A percentile compares a stretch with the other conserved stretches of the same genome.
phyloP scores from a whole-genome alignment of 441 rosid genomes.

The Metrosideros polymorpha region DNA sequence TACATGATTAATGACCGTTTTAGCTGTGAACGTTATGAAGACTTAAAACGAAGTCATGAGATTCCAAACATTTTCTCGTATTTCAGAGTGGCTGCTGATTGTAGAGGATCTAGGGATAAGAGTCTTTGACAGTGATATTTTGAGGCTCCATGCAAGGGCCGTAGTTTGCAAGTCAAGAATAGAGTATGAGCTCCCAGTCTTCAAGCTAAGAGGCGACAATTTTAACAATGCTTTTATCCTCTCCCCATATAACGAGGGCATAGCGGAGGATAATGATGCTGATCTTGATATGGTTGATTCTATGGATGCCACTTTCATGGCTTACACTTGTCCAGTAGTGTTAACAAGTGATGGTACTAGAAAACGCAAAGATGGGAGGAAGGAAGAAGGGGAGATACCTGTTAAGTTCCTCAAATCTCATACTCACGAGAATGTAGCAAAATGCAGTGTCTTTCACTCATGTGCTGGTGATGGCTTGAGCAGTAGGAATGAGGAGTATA shows the following conservation, averaged over 20 bases:
- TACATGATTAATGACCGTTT: neutral
- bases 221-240: neutral
- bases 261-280: conserved; percentile 12
- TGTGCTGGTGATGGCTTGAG: conserved; percentile 24
- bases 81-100: conserved; percentile 58
- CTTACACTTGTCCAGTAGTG: neutral
- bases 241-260: neutral
- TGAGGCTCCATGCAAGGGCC: conserved; percentile 40
- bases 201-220: conserved; percentile 6
- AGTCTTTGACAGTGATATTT: conserved; percentile 39
- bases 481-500: conserved; percentile 37
- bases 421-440: conserved; percentile 12
- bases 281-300: conserved; percentile 41
- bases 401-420: conserved; percentile 37
- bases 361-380: conserved; percentile 57
- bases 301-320: conserved; percentile 2
- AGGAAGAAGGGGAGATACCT: conserved; percentile 26
- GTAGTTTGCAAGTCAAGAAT: conserved; percentile 29
- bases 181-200: conserved; percentile 20
- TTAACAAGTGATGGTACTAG: conserved; percentile 19
- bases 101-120: conserved; percentile 50
- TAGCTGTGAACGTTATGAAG: neutral
- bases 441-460: conserved; percentile 15
- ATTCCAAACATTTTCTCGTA: neutral
- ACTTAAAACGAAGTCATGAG: neutral